Conservation (phyloP, 2,329 filamentous ascomycete species). For the Claviceps sp. region DNA sequence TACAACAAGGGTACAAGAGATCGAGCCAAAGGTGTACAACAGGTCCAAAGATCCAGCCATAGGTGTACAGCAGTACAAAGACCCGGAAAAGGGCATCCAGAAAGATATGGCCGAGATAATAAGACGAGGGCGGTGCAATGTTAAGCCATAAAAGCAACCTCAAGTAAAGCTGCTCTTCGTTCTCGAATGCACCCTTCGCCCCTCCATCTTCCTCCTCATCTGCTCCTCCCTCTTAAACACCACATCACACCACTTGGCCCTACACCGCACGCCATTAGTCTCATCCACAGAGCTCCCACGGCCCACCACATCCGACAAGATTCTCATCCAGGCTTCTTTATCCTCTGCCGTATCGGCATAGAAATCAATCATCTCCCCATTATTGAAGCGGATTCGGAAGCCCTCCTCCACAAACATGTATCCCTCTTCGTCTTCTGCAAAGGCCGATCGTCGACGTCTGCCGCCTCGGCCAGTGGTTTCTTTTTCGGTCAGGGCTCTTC, state of each 20-base stretch:
- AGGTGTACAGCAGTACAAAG: background rate
- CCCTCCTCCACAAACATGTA: slow-evolving; percentile 99
- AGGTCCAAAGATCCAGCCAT: too few species aligned
- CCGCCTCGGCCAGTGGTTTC: slow-evolving; percentile 66
- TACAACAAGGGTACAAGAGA: background rate
- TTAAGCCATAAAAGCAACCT: background rate
- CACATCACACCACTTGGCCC: slow-evolving; percentile 53
- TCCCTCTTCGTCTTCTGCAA: slow-evolving; percentile 95
- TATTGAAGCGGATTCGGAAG: slow-evolving; percentile 96
- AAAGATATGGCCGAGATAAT: too few species aligned
- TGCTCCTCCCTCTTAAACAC: slow-evolving; percentile 51
- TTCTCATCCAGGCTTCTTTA: slow-evolving; percentile 92
- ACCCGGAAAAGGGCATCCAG: background rate
- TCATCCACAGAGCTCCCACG: slow-evolving; percentile 38
- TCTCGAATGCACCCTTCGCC: slow-evolving; percentile 38
- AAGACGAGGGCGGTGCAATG: too few species aligned
- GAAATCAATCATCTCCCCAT: slow-evolving; percentile 96
- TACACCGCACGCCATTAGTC: slow-evolving; percentile 25
- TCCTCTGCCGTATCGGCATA: slow-evolving; percentile 81
- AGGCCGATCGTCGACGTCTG: slow-evolving; percentile 79
- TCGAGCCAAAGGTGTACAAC: too few species aligned
- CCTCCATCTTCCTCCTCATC: slow-evolving; percentile 40
- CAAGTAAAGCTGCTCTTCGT: slow-evolving; percentile 41
- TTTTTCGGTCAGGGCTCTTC: slow-evolving; percentile 67
- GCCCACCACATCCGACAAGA: slow-evolving; percentile 58